phyloP scores from a whole-genome alignment of 2,329 filamentous ascomycete genomes.

The Cladosporium sp. region DNA sequence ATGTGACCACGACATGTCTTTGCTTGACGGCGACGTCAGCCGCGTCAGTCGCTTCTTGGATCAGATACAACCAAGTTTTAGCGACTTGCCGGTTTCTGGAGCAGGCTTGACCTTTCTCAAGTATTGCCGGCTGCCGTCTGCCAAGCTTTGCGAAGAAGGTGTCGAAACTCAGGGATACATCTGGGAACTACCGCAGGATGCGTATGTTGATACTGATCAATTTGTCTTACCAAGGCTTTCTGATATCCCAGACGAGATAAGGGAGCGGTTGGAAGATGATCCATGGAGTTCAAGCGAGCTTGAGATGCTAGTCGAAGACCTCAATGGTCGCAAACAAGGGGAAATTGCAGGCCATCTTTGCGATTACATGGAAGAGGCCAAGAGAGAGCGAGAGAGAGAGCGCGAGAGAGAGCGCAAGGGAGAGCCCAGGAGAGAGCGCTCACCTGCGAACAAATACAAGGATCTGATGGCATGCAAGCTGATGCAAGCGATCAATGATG shows the following conservation, averaged over 20 bases:
- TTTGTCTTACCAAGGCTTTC: neutral
- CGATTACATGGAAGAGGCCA: neutral
- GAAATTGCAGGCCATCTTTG: neutral
- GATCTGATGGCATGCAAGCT: constrained; percentile 5
- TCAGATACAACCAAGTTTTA: neutral
- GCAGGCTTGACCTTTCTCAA: neutral
- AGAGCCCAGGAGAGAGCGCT: too few species aligned
- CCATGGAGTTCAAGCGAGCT: constrained; percentile 1
- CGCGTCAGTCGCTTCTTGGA: neutral
- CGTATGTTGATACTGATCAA: constrained; percentile 1
- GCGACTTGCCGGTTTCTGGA: neutral
- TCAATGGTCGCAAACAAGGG: neutral
- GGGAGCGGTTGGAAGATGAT: constrained; percentile 1
- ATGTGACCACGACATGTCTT: too few species aligned
- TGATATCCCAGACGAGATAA: neutral
- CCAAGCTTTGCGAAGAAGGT: neutral
- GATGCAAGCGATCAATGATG: neutral
- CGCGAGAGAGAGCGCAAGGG: too few species aligned
- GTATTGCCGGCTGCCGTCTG: neutral
- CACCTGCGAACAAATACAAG: too few species aligned
- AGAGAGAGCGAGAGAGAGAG: too few species aligned
- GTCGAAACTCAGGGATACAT: neutral
- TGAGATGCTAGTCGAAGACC: neutral
- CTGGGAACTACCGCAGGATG: neutral
- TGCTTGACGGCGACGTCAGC: neutral